Conservation (phyloP, 768 basidiomycete genomes). For the Boletellus ananiceps region DNA sequence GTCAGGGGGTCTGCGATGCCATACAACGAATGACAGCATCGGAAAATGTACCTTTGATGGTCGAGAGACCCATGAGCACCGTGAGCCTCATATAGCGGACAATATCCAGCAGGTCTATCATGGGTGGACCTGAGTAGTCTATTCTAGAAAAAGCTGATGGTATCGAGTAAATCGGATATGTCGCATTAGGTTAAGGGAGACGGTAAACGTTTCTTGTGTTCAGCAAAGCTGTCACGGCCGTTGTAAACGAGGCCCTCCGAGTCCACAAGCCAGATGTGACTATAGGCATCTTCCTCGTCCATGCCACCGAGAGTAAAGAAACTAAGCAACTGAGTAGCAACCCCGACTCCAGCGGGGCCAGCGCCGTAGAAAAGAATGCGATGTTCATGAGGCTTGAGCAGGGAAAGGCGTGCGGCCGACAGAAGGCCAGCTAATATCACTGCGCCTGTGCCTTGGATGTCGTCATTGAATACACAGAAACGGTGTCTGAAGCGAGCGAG, state of each 20-base stretch:
- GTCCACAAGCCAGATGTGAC: conserved; percentile 78
- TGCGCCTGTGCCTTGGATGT: conserved; percentile 92
- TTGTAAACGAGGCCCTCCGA: conserved; percentile 83
- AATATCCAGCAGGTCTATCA: conserved; percentile 72
- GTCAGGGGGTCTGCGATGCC: conserved; percentile 73
- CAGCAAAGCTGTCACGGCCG: conserved; percentile 64
- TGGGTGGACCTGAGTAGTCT: conserved; percentile 73
- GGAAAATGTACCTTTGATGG: conserved; percentile 77
- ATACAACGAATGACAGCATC: conserved; percentile 67
- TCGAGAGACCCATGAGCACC: conserved; percentile 86
- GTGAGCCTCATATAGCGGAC: conserved; percentile 82
- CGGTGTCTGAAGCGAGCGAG: conserved; percentile 70
- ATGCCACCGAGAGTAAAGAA: conserved; percentile 85
- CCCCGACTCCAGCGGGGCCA: conserved; percentile 89
- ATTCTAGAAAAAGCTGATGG: conserved; percentile 70
- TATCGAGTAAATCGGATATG: not conserved
- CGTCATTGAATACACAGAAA: conserved; percentile 85
- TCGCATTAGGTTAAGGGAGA: not conserved
- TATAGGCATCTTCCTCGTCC: conserved; percentile 69
- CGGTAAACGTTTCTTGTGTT: conserved; percentile 74
- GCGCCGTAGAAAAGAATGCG: conserved; percentile 91
- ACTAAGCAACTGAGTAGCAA: conserved; percentile 82
- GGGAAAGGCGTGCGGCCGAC: conserved; percentile 78
- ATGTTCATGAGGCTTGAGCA: conserved; percentile 62
- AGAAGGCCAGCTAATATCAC: conserved; percentile 89